Conservation (phyloP, 2,329 filamentous ascomycete genomes). For the Ophiostoma tasmaniense region DNA sequence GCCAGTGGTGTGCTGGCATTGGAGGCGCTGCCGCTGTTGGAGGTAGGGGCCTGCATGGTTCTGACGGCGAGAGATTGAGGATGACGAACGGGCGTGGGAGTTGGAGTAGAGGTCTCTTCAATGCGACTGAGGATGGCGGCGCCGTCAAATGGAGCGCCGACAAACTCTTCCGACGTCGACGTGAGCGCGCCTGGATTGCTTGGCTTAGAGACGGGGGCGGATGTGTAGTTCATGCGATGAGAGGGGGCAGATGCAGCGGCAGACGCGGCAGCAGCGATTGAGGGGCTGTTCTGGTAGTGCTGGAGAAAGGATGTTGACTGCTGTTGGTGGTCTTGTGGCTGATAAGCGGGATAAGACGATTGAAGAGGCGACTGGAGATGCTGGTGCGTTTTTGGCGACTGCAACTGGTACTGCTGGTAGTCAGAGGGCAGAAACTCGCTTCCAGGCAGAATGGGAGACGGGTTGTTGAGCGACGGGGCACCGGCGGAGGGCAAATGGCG, state of each 20-base stretch:
- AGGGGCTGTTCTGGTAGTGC: constrained; percentile 6
- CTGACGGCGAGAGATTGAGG: constrained; percentile 12
- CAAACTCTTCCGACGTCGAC: constrained; percentile 48
- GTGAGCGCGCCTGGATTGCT: constrained; percentile 31
- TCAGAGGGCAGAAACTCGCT: constrained; percentile 38
- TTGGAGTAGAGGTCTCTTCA: constrained; percentile 41
- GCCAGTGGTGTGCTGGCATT: constrained; percentile 37
- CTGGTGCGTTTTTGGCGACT: constrained; percentile 18
- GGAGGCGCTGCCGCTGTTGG: constrained; percentile 27
- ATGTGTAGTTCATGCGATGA: constrained; percentile 20
- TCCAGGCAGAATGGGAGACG: constrained; percentile 38
- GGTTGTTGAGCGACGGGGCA: constrained; percentile 26
- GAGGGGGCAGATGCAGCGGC: constrained; percentile 13
- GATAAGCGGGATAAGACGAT: constrained; percentile 13
- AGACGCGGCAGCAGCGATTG: constrained; percentile 15
- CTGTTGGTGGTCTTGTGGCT: constrained; percentile 6
- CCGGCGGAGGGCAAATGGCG: constrained; percentile 35
- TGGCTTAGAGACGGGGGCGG: constrained; percentile 23
- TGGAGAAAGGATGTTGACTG: constrained; percentile 13
- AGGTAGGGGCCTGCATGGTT: constrained; percentile 17
- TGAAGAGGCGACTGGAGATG: neutral
- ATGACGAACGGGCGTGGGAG: constrained; percentile 11
- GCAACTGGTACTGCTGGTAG: constrained; percentile 24
- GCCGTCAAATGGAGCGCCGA: constrained; percentile 59
- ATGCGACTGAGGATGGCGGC: constrained; percentile 53